Evolutionary conservation across 164 flowering plant genomes (phyloP), one percentile per base, ranked within the genome.

Genomic region (Kingdonia uniflora): DNA sequence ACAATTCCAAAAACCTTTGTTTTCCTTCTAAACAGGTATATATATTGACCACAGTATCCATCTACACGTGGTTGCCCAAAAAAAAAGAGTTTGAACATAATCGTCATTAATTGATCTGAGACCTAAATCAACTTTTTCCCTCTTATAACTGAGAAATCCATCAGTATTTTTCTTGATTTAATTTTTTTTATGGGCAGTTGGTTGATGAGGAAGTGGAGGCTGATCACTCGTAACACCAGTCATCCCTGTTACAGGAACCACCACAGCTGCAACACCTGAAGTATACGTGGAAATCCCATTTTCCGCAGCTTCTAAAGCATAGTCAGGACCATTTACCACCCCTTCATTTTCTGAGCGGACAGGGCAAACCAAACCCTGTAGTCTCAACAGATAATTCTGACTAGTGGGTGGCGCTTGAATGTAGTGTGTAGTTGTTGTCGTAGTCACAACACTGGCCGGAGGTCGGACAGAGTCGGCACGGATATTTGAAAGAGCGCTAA

Each of bases 401-500:
- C 79, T 76, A n/a, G 77, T 48, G 40, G 96, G 77, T 52, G 80
- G 82, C 51, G 69, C 54, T 65, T 76, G 70, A 47, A 74, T 66
- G 48, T 85, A 82, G 10, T 68, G 77, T 29, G 75, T 59, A 15
- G 89, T 35, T 0, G 85, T 75, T 29, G 75, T 59, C 11, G 89
- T 35, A 0, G 85, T 75, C 38, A 74, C 57, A 2, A 69, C 70
- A 63, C 65, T 73, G 46, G 80, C 64, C 5, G 92, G 59, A 38
- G 84, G 41, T 14, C 73, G 74, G 26, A 73, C 94, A 0, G 89
- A 65, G 46, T 86, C 99, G 2, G 91, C 44, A 19, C 71, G 84
- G 39, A 94, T 63, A 58, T 78, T 83, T 50, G 92, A 73, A 8
- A 94, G 62, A 17, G 99, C 99, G 60, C 95, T 89, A 2, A 89